Conservation (phyloP, 139 green algal genomes). For the Ulvella scutata region DNA sequence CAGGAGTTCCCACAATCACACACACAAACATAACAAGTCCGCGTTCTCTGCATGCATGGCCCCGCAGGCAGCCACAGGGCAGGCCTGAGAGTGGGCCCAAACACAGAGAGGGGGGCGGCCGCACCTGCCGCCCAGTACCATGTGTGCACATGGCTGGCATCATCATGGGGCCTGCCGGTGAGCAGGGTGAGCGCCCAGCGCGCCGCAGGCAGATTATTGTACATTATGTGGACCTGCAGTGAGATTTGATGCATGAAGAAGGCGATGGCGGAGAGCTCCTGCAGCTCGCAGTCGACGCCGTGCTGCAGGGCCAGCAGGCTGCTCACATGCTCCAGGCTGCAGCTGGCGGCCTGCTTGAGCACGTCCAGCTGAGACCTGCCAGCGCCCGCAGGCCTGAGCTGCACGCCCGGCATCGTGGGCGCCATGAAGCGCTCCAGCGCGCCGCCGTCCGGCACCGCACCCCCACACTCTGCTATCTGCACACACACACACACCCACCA, state of each 20-base stretch:
- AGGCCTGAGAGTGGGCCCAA: too few species aligned
- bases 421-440: neutral
- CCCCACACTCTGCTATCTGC: neutral
- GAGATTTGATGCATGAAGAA: conserved; percentile 1
- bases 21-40: too few species aligned
- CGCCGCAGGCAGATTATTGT: neutral
- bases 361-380: neutral
- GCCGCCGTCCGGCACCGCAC: neutral
- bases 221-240: neutral
- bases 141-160: neutral
- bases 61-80: too few species aligned
- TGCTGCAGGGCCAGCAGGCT: neutral
- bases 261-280: neutral
- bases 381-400: neutral
- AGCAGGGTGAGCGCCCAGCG: neutral
- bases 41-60: too few species aligned
- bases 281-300: neutral
- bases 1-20: too few species aligned
- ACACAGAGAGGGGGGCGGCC: too few species aligned
- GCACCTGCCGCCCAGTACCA: conserved; percentile 4
- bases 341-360: neutral
- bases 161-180: neutral
- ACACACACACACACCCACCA: too few species aligned
- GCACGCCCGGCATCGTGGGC: neutral
- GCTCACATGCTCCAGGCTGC: neutral